These are phyloP conservation scores for Trichoderma asperelloides DNA, from an alignment of 495 filamentous ascomycete genomes.

Conservation along the genomic window DNA sequence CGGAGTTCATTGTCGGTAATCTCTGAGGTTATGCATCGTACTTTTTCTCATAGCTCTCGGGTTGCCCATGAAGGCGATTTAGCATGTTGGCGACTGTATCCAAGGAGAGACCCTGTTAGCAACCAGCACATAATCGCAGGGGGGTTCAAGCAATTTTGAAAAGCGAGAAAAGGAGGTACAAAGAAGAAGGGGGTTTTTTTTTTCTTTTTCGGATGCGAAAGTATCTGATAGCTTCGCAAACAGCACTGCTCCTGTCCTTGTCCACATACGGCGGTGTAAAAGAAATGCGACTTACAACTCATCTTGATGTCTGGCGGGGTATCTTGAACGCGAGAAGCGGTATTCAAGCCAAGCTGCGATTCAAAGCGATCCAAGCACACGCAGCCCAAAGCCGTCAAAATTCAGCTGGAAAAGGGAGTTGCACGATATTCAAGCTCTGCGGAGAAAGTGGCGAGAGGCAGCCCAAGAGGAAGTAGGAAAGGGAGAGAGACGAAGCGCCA, in stretches of 20 bases:
- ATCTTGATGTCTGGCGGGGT: slow-evolving; percentile 22
- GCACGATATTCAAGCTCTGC: not conserved
- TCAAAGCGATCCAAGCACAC: not conserved
- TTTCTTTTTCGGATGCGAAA: too few relatives aligned
- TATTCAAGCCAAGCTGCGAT: not conserved
- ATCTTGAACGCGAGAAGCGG: slow-evolving; percentile 11
- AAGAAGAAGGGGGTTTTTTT: not conserved
- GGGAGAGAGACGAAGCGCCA: not conserved
- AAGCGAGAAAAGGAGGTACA: not conserved
- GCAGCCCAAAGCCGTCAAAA: not conserved
- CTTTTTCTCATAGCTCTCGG: slow-evolving; percentile 98
- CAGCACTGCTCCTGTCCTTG: not conserved
- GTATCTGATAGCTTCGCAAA: not conserved
- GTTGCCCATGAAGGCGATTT: slow-evolving; percentile 95
- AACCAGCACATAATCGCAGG: not conserved
- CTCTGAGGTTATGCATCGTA: slow-evolving; percentile 27
- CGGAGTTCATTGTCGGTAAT: not conserved
- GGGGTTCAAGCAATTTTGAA: not conserved
- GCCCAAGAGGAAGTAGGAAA: not conserved
- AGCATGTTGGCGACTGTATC: slow-evolving; percentile 76
- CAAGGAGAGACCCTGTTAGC: not conserved
- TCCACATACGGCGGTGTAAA: not conserved
- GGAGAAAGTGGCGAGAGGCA: not conserved
- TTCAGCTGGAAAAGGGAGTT: not conserved
- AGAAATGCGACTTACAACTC: slow-evolving; percentile 24